A percentile compares a stretch with the other conserved stretches of the same genome.
These are phyloP conservation scores for Fusarium redolens DNA, from an alignment of 2,329 filamentous ascomycete genomes.

Conservation along the genomic window DNA sequence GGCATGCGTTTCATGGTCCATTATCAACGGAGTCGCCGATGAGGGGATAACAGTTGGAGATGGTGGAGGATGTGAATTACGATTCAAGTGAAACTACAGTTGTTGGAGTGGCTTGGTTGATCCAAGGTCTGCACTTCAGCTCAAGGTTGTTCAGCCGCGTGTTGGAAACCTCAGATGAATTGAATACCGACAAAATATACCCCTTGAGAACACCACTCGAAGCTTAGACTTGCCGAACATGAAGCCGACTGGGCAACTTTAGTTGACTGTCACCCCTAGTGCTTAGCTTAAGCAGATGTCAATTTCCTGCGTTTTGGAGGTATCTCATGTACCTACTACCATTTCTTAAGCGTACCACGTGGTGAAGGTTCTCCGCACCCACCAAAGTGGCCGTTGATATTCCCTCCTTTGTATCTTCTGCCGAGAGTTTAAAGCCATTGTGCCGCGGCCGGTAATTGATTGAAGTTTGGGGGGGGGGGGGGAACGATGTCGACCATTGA, in stretches of 20 bases:
- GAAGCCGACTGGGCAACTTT: slow-evolving; percentile 1
- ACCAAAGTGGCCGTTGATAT: neutral
- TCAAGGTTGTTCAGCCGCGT: slow-evolving; percentile 18
- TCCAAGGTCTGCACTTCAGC: neutral
- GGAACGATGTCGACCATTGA: slow-evolving; percentile 13
- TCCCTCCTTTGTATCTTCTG: slow-evolving; percentile 6
- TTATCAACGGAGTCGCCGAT: slow-evolving; percentile 23
- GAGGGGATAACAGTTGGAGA: neutral
- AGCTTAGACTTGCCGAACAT: slow-evolving; percentile 1
- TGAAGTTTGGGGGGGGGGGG: neutral
- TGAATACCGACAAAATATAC: slow-evolving; percentile 8
- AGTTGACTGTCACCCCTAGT: slow-evolving; percentile 10
- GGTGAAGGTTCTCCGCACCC: slow-evolving; percentile 27
- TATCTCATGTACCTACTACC: slow-evolving; percentile 24
- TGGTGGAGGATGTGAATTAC: neutral
- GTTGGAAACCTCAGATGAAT: neutral
- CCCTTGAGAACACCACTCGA: slow-evolving; percentile 1
- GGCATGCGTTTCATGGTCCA: slow-evolving; percentile 2
- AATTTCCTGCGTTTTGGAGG: slow-evolving; percentile 26
- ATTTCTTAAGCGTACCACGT: slow-evolving; percentile 24
- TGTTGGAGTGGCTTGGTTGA: slow-evolving; percentile 5
- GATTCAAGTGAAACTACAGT: slow-evolving; percentile 23
- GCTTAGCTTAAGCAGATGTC: slow-evolving; percentile 20
- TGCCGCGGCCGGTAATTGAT: slow-evolving; percentile 29
- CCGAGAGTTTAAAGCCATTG: slow-evolving; percentile 8